Conservation (phyloP, 2,329 filamentous ascomycete genomes). For the Venturiaceae sp. region DNA sequence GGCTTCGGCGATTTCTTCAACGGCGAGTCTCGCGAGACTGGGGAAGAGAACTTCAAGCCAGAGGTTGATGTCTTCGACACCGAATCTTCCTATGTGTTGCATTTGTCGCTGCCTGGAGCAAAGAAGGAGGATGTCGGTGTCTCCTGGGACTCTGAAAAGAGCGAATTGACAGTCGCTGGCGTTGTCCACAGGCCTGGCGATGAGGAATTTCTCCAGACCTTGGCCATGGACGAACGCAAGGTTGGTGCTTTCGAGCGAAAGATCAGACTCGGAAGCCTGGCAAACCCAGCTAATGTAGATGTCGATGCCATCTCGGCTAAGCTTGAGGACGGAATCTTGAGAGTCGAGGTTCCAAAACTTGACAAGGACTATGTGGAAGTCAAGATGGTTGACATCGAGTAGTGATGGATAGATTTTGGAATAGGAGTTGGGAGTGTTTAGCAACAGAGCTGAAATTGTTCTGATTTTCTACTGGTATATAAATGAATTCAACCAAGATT, state of each 20-base stretch:
- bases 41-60: constrained; percentile 39
- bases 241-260: constrained; percentile 67
- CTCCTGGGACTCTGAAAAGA: constrained; percentile 63
- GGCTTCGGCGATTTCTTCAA: constrained; percentile 21
- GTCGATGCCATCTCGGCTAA: constrained; percentile 60
- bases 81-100: constrained; percentile 50
- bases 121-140: constrained; percentile 71
- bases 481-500: no score
- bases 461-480: no score
- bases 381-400: constrained; percentile 42
- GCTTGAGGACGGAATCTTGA: constrained; percentile 68
- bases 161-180: constrained; percentile 57
- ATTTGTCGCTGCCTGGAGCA: constrained; percentile 65
- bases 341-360: constrained; percentile 67
- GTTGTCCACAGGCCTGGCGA: constrained; percentile 63
- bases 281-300: constrained; percentile 53
- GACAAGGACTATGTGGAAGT: constrained; percentile 54
- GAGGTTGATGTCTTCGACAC: constrained; percentile 71
- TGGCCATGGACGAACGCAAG: constrained; percentile 57
- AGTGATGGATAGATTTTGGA: constrained; percentile 10
- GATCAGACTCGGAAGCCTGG: constrained; percentile 48
- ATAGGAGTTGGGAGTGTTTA: not conserved
- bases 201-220: constrained; percentile 55
- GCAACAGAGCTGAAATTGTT: no score
- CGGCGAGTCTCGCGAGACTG: constrained; percentile 9